Base-by-base conservation (phyloP, 495 filamentous ascomycete genomes). In the Articulospora tetracladia region DNA sequence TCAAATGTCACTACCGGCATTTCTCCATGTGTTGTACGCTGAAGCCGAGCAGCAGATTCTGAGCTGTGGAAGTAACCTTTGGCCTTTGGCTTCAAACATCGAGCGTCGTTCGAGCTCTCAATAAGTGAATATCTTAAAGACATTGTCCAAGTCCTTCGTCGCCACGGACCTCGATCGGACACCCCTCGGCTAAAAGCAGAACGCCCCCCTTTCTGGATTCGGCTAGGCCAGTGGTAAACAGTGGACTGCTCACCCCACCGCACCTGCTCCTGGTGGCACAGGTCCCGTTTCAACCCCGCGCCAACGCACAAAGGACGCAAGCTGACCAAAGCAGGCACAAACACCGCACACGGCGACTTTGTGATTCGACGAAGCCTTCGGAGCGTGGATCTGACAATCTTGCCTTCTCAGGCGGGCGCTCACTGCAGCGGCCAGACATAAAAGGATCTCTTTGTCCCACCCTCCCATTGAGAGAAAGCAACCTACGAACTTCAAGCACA, bases 261-360 rank as follows among this genome's bases (percentile, higher is more conserved):
- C 30, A 34, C 30, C 30, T 7, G 6, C 30, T 34, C 30, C 6
- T 44, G 39, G 39, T n/a, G 39, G 39, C 7, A 44, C 39, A 44
- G 3, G 3, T 44, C 7, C 39, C 39, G 39, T 44, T 19, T 44
- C 39, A 19, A 19, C 19, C 47, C 55, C 55, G 28, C 28, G 15
- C 39, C 55, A 22, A 49, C 55, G 55, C 55, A 58, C 55, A 58
- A 58, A 58, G 30, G 8, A 12, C 55, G 55, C 55, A 57, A 49
- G 41, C 55, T 23, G 20, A 55, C 53, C 28, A 39, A 36, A 32
- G 4, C 27, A 27, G 41, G 55, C 55, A 48, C 44, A 58, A 48
- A 30, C 53, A 2, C 2, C 53, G 53, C 53, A 39, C 2, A 8
- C 10, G 19, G 17, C 23, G 28, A 3, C n/a, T 25, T 27, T 17